Percentiles rank a stretch among this genome's conserved stretches.
phyloP scores from a whole-genome alignment of 2,329 filamentous ascomycete genomes.

The Aspergillus tamarii region DNA sequence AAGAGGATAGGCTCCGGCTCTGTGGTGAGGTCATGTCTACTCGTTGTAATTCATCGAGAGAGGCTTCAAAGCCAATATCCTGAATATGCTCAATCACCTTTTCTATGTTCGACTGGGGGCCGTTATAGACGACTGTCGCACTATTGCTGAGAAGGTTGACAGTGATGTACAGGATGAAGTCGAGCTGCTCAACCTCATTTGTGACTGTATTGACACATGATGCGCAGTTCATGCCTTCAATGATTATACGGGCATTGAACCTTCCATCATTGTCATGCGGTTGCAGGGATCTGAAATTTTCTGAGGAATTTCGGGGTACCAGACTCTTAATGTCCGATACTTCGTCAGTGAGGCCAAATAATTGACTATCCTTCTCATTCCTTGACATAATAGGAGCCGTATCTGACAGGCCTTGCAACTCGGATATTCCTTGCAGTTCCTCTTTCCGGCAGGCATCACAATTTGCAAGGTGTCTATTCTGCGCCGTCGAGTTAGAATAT shows the following conservation, averaged over 20 bases:
- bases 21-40: constrained; percentile 11
- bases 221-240: constrained; percentile 75
- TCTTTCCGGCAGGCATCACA: constrained; percentile 55
- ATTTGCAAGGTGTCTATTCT: constrained; percentile 49
- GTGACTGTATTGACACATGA: constrained; percentile 69
- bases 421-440: constrained; percentile 28
- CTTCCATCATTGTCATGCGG: constrained; percentile 10
- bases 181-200: constrained; percentile 59
- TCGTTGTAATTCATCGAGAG: constrained; percentile 40
- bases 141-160: constrained; percentile 72
- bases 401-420: constrained; percentile 16
- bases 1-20: constrained; percentile 18
- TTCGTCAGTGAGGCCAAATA: neutral
- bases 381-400: constrained; percentile 3
- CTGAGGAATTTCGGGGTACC: neutral
- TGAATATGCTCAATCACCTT: constrained; percentile 54
- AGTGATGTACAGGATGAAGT: constrained; percentile 61
- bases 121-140: constrained; percentile 62
- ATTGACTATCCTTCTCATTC: neutral
- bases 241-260: constrained; percentile 46
- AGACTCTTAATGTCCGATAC: constrained; percentile 4
- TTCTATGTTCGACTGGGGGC: constrained; percentile 48
- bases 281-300: neutral
- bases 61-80: constrained; percentile 53
- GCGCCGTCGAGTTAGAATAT: constrained; percentile 23